These are phyloP conservation scores for Colletotrichum agaves DNA, from an alignment of 2,329 filamentous ascomycete genomes.

Conservation along the genomic window DNA sequence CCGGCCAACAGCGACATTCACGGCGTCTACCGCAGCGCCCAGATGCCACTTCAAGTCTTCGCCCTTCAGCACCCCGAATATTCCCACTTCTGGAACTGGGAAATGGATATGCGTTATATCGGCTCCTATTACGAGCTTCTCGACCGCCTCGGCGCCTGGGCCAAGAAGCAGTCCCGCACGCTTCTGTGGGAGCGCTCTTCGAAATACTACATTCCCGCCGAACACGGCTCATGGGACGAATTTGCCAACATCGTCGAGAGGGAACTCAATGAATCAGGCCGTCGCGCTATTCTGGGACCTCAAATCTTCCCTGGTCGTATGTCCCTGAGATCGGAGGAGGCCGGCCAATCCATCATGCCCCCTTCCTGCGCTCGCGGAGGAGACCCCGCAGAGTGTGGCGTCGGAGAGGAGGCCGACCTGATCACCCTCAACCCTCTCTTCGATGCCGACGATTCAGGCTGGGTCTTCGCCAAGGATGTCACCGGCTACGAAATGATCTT, in stretches of 20 bases:
- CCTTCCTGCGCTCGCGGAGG: slow-evolving; percentile 64
- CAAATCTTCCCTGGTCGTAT: slow-evolving; percentile 60
- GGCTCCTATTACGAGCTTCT: slow-evolving; percentile 80
- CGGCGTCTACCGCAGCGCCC: slow-evolving; percentile 74
- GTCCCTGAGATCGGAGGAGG: slow-evolving; percentile 61
- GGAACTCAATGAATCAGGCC: slow-evolving; percentile 64
- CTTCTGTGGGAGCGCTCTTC: slow-evolving; percentile 82
- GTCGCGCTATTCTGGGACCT: slow-evolving; percentile 76
- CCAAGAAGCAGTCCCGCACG: slow-evolving; percentile 72
- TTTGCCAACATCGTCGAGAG: slow-evolving; percentile 73
- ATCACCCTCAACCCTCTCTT: slow-evolving; percentile 84
- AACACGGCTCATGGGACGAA: slow-evolving; percentile 78
- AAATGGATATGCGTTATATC: slow-evolving; percentile 74
- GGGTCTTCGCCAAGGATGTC: slow-evolving; percentile 77
- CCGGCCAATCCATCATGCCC: slow-evolving; percentile 64
- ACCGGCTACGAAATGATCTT: slow-evolving; percentile 71
- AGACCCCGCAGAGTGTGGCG: slow-evolving; percentile 67
- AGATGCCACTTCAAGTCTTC: slow-evolving; percentile 73
- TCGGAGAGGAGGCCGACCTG: slow-evolving; percentile 78
- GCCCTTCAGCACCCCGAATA: slow-evolving; percentile 72
- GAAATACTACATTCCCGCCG: slow-evolving; percentile 79
- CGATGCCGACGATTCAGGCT: slow-evolving; percentile 75
- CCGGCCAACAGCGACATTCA: slow-evolving; percentile 69
- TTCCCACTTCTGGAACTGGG: slow-evolving; percentile 76
- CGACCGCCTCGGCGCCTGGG: slow-evolving; percentile 73